phyloP scores from a whole-genome alignment of 2,329 filamentous ascomycete species.

The Stachybotrys chlorohalonatus region DNA sequence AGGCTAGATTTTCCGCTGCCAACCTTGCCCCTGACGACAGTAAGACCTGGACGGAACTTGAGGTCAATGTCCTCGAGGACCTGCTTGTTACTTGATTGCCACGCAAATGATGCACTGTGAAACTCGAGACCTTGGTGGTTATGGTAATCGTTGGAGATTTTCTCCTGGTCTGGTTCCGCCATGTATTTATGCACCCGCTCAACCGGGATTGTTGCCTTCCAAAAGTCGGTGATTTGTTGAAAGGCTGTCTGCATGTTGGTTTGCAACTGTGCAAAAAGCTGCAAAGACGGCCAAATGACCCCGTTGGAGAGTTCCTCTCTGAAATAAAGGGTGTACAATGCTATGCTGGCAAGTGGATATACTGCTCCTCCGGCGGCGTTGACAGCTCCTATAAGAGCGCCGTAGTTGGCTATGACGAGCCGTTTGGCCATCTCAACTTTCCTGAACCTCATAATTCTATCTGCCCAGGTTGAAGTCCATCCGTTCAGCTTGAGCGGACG shows the following conservation, averaged over 20 bases:
- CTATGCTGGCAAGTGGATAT: constrained; percentile 75
- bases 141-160: constrained; percentile 27
- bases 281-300: constrained; percentile 77
- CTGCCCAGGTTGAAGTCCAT: constrained; percentile 27
- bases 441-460: constrained; percentile 25
- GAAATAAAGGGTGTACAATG: constrained; percentile 67
- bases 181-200: constrained; percentile 79
- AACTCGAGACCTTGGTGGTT: constrained; percentile 39
- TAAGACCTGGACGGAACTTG: constrained; percentile 39
- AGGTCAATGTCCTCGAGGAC: constrained; percentile 39
- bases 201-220: constrained; percentile 78
- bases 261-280: constrained; percentile 71
- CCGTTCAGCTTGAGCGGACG: constrained; percentile 47
- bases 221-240: constrained; percentile 61
- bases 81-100: constrained; percentile 57
- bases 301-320: constrained; percentile 63
- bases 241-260: constrained; percentile 66
- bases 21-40: constrained; percentile 48
- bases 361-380: constrained; percentile 64
- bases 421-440: constrained; percentile 26
- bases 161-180: constrained; percentile 69
- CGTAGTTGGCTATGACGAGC: constrained; percentile 24
- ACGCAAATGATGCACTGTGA: constrained; percentile 62
- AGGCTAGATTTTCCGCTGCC: constrained; percentile 54
- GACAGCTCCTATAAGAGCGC: constrained; percentile 50